Evolutionary conservation across 129 eudicot genomes (phyloP), one percentile per base, ranked within the genome.

Genomic region (Flaveria trinervia): DNA sequence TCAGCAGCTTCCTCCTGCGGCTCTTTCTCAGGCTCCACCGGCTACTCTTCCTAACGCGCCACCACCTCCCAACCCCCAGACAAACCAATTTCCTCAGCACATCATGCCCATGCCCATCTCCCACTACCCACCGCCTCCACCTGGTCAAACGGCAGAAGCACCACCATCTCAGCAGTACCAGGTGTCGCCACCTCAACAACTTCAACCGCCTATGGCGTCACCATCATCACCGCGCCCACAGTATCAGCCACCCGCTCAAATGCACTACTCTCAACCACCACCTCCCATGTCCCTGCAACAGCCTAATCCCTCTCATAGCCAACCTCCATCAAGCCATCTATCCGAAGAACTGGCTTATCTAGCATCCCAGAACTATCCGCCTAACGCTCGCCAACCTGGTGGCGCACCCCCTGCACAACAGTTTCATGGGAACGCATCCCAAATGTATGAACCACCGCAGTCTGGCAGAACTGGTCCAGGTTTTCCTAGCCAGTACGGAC

Each of bases 401-500:
- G 90, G 87, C 15, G 86, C 77, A 36, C 90, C 96, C 15, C 87
- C 90, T 23, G 49, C 91, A 13, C 96, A 85, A 55, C 96, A 87
- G 59, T 89, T 85, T 51, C 89, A 87, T 17, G 85, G 85, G 33
- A 73, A 77, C 55, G 77, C 88, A 43, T 72, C 91, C 50, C 85
- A 79, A 67, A 75, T 68, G 82, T 87, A 87, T 15, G 96, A 89
- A 60, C 85, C 89, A 22, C 85, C 88, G 17, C 84, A 83, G 9
- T 8, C 90, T 14, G 75, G 79, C 54, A 81, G 93, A 70, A 60
- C 90, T 36, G 82, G 87, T 65, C 73, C 90, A 8, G 94, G 97
- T 2, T 87, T 79, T 72, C 60, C 96, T 36, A 60, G 79, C 68
- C 79, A 85, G 26, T 87, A 85, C 41, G 91, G 84, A 23, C 80